Base-by-base conservation (phyloP, 2,329 filamentous ascomycete genomes). In the Bisporella sp. region DNA sequence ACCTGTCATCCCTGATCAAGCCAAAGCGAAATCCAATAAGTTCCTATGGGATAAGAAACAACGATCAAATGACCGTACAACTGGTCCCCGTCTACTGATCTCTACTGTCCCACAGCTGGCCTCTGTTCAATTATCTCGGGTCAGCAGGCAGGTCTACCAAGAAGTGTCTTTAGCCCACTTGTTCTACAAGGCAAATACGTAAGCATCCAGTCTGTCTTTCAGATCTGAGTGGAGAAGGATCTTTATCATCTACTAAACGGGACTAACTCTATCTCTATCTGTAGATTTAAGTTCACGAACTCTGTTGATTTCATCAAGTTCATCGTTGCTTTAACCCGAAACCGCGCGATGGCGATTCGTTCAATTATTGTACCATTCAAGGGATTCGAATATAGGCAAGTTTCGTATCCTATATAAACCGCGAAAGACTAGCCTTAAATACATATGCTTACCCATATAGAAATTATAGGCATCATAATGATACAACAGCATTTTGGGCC, bases 151-250 rank as follows among this genome's bases (percentile, higher is more conserved):
- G 35, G 39, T 56, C 13, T 60, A 60, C 37, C 13, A 48, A 9
- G 50, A 54, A 4, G 50, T 60, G 5, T 50, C 50, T 4, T 33
- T 39, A 4, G 47, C 51, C 7, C 53, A 57, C 31, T 41, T 57
- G 4, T 58, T 59, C 49, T 59, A 59, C 39, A 35, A 48, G 9
- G 32, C 37, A 32, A 59, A 59, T 32, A 9, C 32, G 4, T 58
- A n/a, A n/a, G 35, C 21, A 21, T 21, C 21, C 21, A 21, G 21
- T 21, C 21, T 21, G 21, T 21, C 21, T 21, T 21, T 21, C 21
- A 21, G 21, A 21, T 21, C 21, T 21, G 21, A 21, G 21, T 21
- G 21, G 21, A 21, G 21, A 21, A 21, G 21, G 21, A 21, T 21
- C 21, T 21, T 21, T 21, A 21, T 21, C 21, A 21, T 21, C 21